Evolutionary conservation across 1,284 basidiomycete species (phyloP).

Genomic region (Vanrija humicola): DNA sequence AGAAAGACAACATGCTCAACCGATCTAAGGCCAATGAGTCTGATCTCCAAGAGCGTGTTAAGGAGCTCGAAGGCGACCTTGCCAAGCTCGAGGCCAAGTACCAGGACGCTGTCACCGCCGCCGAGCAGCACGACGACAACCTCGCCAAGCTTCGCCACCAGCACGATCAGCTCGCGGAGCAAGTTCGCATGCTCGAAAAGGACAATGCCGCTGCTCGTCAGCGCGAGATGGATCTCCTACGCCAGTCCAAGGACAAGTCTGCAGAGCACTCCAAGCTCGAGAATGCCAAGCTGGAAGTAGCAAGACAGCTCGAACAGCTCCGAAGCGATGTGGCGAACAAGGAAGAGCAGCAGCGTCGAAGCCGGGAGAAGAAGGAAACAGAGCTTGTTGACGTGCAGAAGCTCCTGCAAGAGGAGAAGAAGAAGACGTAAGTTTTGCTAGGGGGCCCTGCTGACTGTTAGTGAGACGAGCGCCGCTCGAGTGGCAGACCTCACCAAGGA

Average conservation of each 20-base stretch:
- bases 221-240: slow-evolving; percentile 60
- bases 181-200: slow-evolving; percentile 71
- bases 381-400: slow-evolving; percentile 67
- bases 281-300: slow-evolving; percentile 57
- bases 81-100: slow-evolving; percentile 81
- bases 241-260: slow-evolving; percentile 33
- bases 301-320: slow-evolving; percentile 66
- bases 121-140: slow-evolving; percentile 24
- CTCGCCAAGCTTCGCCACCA: slow-evolving; percentile 43
- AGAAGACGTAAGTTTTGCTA: slow-evolving; percentile 58
- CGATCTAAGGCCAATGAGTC: slow-evolving; percentile 79
- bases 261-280: slow-evolving; percentile 48
- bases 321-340: slow-evolving; percentile 66
- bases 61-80: slow-evolving; percentile 74
- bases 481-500: slow-evolving; percentile 62
- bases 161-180: slow-evolving; percentile 77
- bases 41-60: slow-evolving; percentile 79
- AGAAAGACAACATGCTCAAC: slow-evolving; percentile 82
- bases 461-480: slow-evolving; percentile 62
- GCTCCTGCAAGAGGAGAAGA: slow-evolving; percentile 64
- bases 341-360: slow-evolving; percentile 72
- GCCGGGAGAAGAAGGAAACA: slow-evolving; percentile 71
- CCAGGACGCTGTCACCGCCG: slow-evolving; percentile 58
- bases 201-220: slow-evolving; percentile 68
- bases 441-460: slow-evolving; percentile 38